Evolutionary conservation across 1,284 basidiomycete species (phyloP), one percentile per base, ranked within the genome.

Genomic region (Garcileccinum viscosum): DNA sequence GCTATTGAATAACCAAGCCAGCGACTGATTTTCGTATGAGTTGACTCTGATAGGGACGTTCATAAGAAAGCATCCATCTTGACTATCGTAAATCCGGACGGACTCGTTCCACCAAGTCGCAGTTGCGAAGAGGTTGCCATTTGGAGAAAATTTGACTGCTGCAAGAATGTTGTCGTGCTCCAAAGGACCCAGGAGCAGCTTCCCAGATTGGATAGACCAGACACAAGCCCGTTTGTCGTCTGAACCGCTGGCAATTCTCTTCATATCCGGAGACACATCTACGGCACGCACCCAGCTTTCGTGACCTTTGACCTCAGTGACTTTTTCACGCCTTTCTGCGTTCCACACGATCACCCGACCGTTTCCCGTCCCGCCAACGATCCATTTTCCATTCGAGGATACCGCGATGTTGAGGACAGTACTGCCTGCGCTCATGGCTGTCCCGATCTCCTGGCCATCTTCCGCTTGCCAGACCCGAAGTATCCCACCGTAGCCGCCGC

Each of bases 41-140:
- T 33, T 35, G 5, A 69, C 66, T 5, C 68, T 22, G 22, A 63
- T 27, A 7, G 66, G 70, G 30, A 64, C 35, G 8, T 62, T 19
- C 5, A 59, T 6, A 4, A 69, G 9, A n/a, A 64, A n/a, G 35
- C n/a, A 37, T 3, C 62, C 47, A 3, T 72, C 62, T 24, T 58
- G 62, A 47, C 62, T 64, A 35, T 71, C 27, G 22, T 73, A 71
- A 24, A 73, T 62, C 59, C 69, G 62, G 30, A 71, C 32, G 19
- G 70, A 67, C 2, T 53, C 53, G 33, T 32, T 62, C 61, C 38
- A 62, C 61, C 60, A 68, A 7, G 60, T 71, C n/a, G 69, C 70
- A 14, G 68, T 70, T 8, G 70, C 70, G 9, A 71, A 56, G 15
- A 67, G 40, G 24, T 33, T 42, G 6, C 70, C 69, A 9, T 71